Evolutionary conservation across 306 rosid genomes (phyloP), one percentile per base, ranked within the genome.

Genomic region (Trifolium subterraneum): DNA sequence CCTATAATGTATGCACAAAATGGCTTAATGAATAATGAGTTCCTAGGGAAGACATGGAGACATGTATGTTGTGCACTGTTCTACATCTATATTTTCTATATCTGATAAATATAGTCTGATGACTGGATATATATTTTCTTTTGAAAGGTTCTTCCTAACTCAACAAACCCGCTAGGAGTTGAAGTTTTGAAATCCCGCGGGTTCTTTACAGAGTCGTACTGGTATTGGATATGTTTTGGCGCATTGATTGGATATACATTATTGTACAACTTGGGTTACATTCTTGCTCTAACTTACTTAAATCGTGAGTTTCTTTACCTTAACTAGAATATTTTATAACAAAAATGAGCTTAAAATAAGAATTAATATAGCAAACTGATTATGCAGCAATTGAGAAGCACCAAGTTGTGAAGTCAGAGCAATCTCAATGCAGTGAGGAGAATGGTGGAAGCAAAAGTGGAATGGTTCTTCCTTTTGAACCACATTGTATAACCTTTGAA

Each of bases 381-480:
- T 25, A 25, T 25, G 29, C 29, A 25, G 29, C 29, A 25, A 25
- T 25, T 25, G 29, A 25, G 29, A 25, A 25, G 29, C 29, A 25
- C 0, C 29, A 25, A 2, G 29, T 25, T 25, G 29, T 25, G 29
- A 25, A 25, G 3, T 25, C 29, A 2, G 29, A 25, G 3, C 29
- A 25, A 25, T 25, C 29, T 25, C 29, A 25, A 2, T 1, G 29
- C 29, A 25, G 29, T 25, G 29, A 25, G 29, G 3, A 25, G 29
- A 25, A 25, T 84, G 87, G 71, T 77, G 1, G 25, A 22, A 22
- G 25, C 2, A 22, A 22, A 22, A 22, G 25, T 1, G 25, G 25
- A 22, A 22, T 84, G 87, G 71, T 77, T 80, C 87, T 84, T 80
- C 87, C 87, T 73, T 84, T 77, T 64, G 78, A 84, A 39, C 80